Evolutionary conservation across 176 grass and related monocot species (phyloP), one percentile per base, ranked within the genome.

Genomic region (Avena insularis): DNA sequence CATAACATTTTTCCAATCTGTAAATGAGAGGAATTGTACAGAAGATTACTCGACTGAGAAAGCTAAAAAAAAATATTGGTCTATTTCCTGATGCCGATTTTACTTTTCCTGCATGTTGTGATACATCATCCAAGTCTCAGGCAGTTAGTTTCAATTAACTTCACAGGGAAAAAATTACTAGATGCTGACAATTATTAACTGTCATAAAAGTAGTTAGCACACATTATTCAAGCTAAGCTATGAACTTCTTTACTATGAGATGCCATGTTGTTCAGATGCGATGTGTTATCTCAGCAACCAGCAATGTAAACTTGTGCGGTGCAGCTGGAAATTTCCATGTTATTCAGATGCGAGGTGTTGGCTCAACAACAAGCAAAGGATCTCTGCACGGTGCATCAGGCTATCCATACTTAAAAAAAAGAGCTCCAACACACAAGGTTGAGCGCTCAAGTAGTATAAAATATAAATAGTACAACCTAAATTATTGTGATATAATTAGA

Each of bases 321-420:
- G 88, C 83, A 90, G 78, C 88, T 83, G 60, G 79, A 23, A 27
- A 64, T 21, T 29, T 12, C 4, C 80, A 79, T 25, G 74, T 69
- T 88, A 78, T 60, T 45, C 50, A 88, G 61, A 78, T 78, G 38
- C 51, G 73, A 78, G 70, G 25, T 83, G 80, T 59, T 89, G 65
- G 54, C 81, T 71, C n/a, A 79, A 56, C 79, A n/a, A 84, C 4
- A 4, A 79, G 66, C 82, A 89, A 69, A 63, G 51, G 12, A 84
- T 89, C 87, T 36, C 12, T 57, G 49, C n/a, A 49, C 35, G 21
- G 77, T 75, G 82, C 83, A 86, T 72, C 83, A 78, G 62, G 84
- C 53, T 51, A 17, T 29, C 53, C 54, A n/a, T 50, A 77, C 45
- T 60, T 48, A 83, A 77, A 90, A 63, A 90, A 82, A 45, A 13